A percentile compares a stretch with the other conserved stretches of the same genome.
These are phyloP conservation scores for Pseudogymnoascus sp. DNA, from an alignment of 2,329 filamentous ascomycete genomes.

Conservation along the genomic window DNA sequence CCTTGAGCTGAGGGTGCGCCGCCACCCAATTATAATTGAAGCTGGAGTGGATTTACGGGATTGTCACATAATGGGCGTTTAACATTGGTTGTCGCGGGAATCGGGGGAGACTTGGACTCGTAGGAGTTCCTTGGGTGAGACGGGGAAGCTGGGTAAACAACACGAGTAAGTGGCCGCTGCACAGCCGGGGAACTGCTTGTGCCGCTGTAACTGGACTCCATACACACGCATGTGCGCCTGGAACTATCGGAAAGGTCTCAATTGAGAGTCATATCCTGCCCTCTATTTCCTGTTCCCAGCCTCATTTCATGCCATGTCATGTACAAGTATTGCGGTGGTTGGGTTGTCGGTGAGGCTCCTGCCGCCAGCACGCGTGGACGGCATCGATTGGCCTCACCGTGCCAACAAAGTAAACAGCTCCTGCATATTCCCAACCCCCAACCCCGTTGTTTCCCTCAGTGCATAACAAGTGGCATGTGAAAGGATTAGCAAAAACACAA, in stretches of 20 bases:
- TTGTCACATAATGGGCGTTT: constrained; percentile 7
- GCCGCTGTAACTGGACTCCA: background rate
- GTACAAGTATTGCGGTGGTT: background rate
- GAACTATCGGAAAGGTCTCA: background rate
- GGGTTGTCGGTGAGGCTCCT: constrained; percentile 6
- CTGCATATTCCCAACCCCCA: background rate
- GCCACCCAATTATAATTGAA: background rate
- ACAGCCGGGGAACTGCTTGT: background rate
- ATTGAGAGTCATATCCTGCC: background rate
- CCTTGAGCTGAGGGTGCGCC: background rate
- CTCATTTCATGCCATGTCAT: constrained; percentile 1
- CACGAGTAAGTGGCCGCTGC: background rate
- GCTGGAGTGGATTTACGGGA: background rate
- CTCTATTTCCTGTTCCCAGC: background rate
- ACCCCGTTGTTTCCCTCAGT: constrained; percentile 2
- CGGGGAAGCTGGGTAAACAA: background rate
- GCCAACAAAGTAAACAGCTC: constrained; percentile 3
- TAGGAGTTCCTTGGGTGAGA: background rate
- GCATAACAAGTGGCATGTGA: constrained; percentile 4
- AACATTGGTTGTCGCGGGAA: background rate
- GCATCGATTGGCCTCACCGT: background rate
- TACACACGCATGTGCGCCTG: background rate
- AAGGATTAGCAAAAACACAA: constrained; percentile 1
- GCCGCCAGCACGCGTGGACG: constrained; percentile 3
- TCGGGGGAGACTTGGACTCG: background rate